Evolutionary conservation across 257 asterid genomes (phyloP).

Genomic region (Schizonepeta tenuifolia): DNA sequence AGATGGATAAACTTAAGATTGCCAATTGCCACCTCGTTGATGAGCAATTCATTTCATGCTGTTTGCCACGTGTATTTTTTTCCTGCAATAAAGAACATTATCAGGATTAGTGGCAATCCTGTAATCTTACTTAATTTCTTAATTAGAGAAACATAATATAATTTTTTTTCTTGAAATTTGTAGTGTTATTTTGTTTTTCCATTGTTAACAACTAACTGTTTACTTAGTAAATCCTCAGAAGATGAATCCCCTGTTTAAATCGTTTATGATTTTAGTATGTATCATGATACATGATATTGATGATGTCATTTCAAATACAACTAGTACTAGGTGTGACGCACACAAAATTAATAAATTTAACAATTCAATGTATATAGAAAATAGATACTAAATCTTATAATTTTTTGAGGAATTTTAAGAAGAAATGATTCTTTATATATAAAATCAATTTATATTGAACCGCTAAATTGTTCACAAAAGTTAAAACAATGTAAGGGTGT

Average conservation of each 20-base stretch:
- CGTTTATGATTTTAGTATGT: neutral
- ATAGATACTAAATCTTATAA: too few species aligned
- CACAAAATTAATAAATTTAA: too few species aligned
- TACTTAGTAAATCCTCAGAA: neutral
- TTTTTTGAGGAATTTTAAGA: too few species aligned
- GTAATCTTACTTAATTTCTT: neutral
- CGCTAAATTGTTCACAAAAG: too few species aligned
- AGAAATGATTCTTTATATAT: too few species aligned
- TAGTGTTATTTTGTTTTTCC: too few species aligned
- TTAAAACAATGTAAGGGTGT: too few species aligned
- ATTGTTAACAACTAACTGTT: neutral
- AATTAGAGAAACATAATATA: too few species aligned
- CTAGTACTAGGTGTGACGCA: too few species aligned
- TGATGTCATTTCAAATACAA: neutral
- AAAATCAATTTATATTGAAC: too few species aligned
- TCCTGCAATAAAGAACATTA: conserved; percentile 10
- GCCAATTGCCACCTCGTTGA: conserved; percentile 26
- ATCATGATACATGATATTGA: neutral
- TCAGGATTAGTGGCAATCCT: conserved; percentile 17
- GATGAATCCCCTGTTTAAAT: neutral
- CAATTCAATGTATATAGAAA: too few species aligned
- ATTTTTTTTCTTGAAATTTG: too few species aligned
- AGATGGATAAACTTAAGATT: conserved; percentile 22
- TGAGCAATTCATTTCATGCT: conserved; percentile 27
- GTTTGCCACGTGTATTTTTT: conserved; percentile 34